These are phyloP conservation scores for Hygrophila difformis DNA, from an alignment of 257 asterid genomes.

Conservation along the genomic window DNA sequence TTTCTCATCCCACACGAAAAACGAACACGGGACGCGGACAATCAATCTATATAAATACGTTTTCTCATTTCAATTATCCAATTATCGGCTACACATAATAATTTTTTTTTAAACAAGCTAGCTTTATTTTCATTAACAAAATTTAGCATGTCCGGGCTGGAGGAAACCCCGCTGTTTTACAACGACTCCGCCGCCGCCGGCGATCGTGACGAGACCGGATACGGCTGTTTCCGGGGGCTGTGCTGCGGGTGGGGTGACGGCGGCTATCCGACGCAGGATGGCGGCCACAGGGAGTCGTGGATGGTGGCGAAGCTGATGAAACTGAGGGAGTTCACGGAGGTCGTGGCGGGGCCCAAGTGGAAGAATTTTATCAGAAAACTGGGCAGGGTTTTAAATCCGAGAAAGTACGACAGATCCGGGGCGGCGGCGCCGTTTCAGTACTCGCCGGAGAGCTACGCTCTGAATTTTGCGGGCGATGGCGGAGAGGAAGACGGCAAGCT, in stretches of 20 bases:
- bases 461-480: conserved; percentile 48
- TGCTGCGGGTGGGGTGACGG: conserved; percentile 20
- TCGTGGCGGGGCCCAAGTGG: conserved; percentile 48
- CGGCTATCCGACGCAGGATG: conserved; percentile 13
- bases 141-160: conserved; percentile 14
- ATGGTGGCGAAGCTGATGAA: conserved; percentile 15
- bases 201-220: neutral
- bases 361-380: conserved; percentile 33
- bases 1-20: too few species aligned
- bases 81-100: too few species aligned
- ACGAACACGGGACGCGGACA: too few species aligned
- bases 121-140: too few species aligned
- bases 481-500: conserved; percentile 28
- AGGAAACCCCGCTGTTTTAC: conserved; percentile 1
- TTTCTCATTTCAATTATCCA: too few species aligned
- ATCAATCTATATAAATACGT: too few species aligned
- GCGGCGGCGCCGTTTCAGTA: conserved; percentile 27
- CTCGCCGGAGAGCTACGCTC: conserved; percentile 59
- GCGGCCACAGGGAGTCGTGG: conserved; percentile 19
- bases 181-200: neutral
- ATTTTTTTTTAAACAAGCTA: too few species aligned
- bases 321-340: conserved; percentile 31
- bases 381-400: conserved; percentile 21
- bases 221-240: conserved; percentile 26
- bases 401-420: conserved; percentile 7